A percentile compares a stretch with the other conserved stretches of the same genome.
These are phyloP conservation scores for Bjerkandera adusta DNA, from an alignment of 1,284 basidiomycete genomes.

Conservation along the genomic window DNA sequence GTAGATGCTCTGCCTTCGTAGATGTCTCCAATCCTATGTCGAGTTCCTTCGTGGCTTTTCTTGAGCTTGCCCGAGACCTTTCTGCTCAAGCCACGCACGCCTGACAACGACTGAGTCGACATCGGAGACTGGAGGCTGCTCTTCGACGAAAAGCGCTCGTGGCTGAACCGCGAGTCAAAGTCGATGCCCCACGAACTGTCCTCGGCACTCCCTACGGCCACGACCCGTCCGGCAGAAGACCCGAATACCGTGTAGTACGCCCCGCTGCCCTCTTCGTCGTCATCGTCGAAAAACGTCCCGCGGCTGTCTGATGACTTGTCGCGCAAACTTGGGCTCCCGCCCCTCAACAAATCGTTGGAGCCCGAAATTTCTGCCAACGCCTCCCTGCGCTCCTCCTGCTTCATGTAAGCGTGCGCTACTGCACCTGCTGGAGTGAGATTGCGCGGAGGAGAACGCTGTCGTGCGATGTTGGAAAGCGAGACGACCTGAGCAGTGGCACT, in stretches of 20 bases:
- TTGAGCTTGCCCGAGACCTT: slow-evolving; percentile 50
- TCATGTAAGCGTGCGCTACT: slow-evolving; percentile 57
- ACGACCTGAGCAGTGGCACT: slow-evolving; percentile 16
- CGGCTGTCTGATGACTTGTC: slow-evolving; percentile 2
- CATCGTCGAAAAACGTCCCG: slow-evolving; percentile 9
- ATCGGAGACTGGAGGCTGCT: slow-evolving; percentile 3
- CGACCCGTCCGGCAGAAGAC: slow-evolving; percentile 39
- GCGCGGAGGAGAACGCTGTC: slow-evolving; percentile 12
- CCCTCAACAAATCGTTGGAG: slow-evolving; percentile 18
- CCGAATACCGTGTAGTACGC: slow-evolving; percentile 59
- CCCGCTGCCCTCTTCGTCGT: slow-evolving; percentile 22
- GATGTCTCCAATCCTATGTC: slow-evolving; percentile 13
- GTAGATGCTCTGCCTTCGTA: slow-evolving; percentile 30
- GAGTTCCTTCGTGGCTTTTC: slow-evolving; percentile 21
- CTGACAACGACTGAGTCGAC: not conserved
- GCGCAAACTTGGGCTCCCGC: not conserved
- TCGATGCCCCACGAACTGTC: slow-evolving; percentile 30
- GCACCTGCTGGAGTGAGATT: slow-evolving; percentile 56
- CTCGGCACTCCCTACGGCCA: slow-evolving; percentile 42
- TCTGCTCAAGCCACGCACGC: slow-evolving; percentile 35
- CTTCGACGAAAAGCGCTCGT: not conserved
- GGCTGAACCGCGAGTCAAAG: slow-evolving; percentile 14
- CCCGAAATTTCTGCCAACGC: slow-evolving; percentile 26
- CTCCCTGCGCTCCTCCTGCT: slow-evolving; percentile 40
- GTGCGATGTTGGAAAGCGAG: slow-evolving; percentile 6